phyloP scores from a whole-genome alignment of 495 filamentous ascomycete genomes.

The Saxophila tyrrhenica region DNA sequence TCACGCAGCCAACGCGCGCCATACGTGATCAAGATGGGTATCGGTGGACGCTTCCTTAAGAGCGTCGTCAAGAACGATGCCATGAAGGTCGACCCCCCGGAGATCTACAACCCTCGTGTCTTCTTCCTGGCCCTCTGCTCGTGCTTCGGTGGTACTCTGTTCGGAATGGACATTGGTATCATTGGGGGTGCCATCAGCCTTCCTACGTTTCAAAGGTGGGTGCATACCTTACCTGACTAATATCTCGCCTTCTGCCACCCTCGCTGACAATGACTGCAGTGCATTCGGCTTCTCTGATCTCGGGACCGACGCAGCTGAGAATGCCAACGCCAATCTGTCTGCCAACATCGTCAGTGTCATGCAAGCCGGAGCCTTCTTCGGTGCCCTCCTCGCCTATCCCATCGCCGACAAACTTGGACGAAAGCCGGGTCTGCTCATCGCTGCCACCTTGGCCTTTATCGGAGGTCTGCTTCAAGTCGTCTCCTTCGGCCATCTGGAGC shows the following conservation, averaged over 20 bases:
- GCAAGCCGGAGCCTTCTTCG: slow-evolving; percentile 53
- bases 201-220: slow-evolving; percentile 38
- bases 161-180: slow-evolving; percentile 53
- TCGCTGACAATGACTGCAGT: too few species aligned
- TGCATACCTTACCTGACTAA: too few species aligned
- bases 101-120: slow-evolving; percentile 71
- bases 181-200: slow-evolving; percentile 55
- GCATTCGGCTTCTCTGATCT: too few species aligned
- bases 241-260: too few species aligned
- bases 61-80: slow-evolving; percentile 69
- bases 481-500: too few species aligned
- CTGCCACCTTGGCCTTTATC: slow-evolving; percentile 40
- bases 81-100: slow-evolving; percentile 58
- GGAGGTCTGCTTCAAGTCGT: too few species aligned
- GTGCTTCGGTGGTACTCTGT: slow-evolving; percentile 69
- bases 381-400: slow-evolving; percentile 47
- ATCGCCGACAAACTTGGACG: too few species aligned
- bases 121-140: slow-evolving; percentile 59
- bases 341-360: slow-evolving; percentile 50
- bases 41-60: too few species aligned
- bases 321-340: slow-evolving; percentile 31
- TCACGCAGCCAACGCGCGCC: too few species aligned
- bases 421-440: slow-evolving; percentile 11
- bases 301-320: slow-evolving; percentile 35
- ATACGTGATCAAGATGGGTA: slow-evolving; percentile 8